Base-by-base conservation (phyloP, 2,329 filamentous ascomycete genomes). In the Amauroascus verrucosus region DNA sequence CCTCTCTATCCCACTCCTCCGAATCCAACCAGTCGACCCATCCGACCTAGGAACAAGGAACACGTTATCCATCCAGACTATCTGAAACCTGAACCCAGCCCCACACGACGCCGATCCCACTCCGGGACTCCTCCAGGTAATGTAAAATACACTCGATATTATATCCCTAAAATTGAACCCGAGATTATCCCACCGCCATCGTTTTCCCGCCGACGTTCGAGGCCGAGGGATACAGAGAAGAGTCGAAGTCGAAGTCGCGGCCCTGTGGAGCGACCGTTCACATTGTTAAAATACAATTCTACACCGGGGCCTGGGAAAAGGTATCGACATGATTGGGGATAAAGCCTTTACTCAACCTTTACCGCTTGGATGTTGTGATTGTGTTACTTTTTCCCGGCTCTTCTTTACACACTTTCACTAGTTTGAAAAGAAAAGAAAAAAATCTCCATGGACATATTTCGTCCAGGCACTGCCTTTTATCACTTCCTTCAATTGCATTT, bases 241-340 rank as follows among this genome's bases (percentile, higher is more conserved):
- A 30, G 26, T 9, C 43, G 40, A 7, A 41, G 51, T 43, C 44
- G 44, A 35, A 53, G 51, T 20, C 30, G 44, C 32, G 45, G 43
- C 30, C 6, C n/a, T 6, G 22, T 26, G 14, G 51, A 53, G 13
- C 43, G 22, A n/a, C 43, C 51, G n/a, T 48, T 35, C n/a, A 48
- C 51, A 2, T 26, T 48, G 37, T 41, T 43, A 1, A 52, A 32
- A 30, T 43, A 47, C n/a, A 16, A 41, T 8, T 32, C 33, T 22
- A 13, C 16, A 14, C 18, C 37, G 20, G 50, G 41, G 1, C 18
- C 41, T 6, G 38, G 28, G 7, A 45, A 46, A 38, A 46, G 30
- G 24, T 52, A 52, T 46, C 45, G 41, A 41, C 6, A 9, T 37
- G 40, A 46, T 4, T 38, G 41, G 30, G 50, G 28, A 9, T 51